Conservation (phyloP, 441 rosid species). For the Pelargonium citronellum region DNA sequence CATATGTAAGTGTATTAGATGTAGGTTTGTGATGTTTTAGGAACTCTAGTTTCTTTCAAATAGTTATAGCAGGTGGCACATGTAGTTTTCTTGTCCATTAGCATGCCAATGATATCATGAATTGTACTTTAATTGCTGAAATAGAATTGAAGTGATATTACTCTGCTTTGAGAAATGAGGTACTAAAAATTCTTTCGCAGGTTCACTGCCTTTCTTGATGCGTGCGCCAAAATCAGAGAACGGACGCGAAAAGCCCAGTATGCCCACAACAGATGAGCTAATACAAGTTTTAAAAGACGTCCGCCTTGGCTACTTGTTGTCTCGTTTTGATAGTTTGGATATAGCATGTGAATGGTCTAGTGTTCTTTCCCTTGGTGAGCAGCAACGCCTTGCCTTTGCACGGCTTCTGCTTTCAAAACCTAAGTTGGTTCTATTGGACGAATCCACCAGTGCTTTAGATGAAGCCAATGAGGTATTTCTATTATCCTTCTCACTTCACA, state of each 20-base stretch:
- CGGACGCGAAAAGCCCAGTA: slow-evolving; percentile 25
- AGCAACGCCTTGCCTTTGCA: slow-evolving; percentile 94
- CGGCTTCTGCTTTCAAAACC: slow-evolving; percentile 79
- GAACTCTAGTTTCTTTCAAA: no score
- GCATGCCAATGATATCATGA: no score
- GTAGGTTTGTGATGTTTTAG: no score
- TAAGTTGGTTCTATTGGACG: slow-evolving; percentile 73
- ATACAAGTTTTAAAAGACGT: slow-evolving; percentile 57
- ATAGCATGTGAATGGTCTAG: slow-evolving; percentile 76
- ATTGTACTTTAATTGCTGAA: no score
- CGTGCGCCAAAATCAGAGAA: slow-evolving; percentile 23
- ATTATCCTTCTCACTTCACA: slow-evolving; percentile 5
- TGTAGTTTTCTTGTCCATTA: no score
- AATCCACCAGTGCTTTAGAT: slow-evolving; percentile 90
- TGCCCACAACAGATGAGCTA: slow-evolving; percentile 67
- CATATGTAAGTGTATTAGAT: no score
- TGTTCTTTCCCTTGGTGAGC: slow-evolving; percentile 94
- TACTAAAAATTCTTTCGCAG: slow-evolving; percentile 29
- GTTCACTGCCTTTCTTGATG: slow-evolving; percentile 43
- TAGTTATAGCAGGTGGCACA: no score
- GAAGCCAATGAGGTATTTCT: slow-evolving; percentile 75
- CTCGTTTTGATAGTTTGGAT: slow-evolving; percentile 71
- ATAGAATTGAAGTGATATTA: not conserved
- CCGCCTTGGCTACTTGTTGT: slow-evolving; percentile 56
- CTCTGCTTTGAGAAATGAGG: not conserved